Evolutionary conservation across 495 filamentous ascomycete species (phyloP), one percentile per base, ranked within the genome.

Genomic region (Trichocladium antarcticum): DNA sequence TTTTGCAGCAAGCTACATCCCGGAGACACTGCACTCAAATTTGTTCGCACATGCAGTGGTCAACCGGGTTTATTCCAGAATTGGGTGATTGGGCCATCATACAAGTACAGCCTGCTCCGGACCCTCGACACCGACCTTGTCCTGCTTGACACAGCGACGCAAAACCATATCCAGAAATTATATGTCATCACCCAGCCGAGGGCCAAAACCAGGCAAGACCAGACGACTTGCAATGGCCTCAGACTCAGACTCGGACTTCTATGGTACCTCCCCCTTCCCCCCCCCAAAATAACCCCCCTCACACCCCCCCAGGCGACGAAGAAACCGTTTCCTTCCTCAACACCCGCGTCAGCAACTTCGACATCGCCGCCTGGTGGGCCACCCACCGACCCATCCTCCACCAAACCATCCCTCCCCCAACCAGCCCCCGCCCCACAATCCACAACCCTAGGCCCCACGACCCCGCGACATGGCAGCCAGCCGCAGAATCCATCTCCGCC

Each of bases 181-280:
- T 15, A 31, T 1, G 21, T 42, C 21, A 21, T 9, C n/a, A 12
- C 14, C 5, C 9, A 12, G n/a, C n/a, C n/a, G n/a, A n/a, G n/a
- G n/a, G n/a, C n/a, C n/a, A n/a, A n/a, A n/a, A n/a, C n/a, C n/a
- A n/a, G n/a, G n/a, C n/a, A n/a, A n/a, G n/a, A n/a, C n/a, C n/a
- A n/a, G n/a, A 4, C 24, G 24, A 4, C 24, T 27, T 8, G 24
- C 24, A 27, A 82, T 57, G 46, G 60, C 60, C 46, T 81, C 78
- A n/a, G 80, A 63, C 46, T 81, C 78, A n/a, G 80, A 85, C 29
- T 85, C 82, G 5, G 82, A 83, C 52, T 85, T 85, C 65, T 85
- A 87, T 51, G 83, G 83, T 78, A 66, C 45, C 6, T 28, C 9
- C n/a, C 36, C 16, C 31, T 21, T 11, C 32, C 42, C 10, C 20